Conservation (phyloP, 495 filamentous ascomycete species). For the Xylaria scruposa region DNA sequence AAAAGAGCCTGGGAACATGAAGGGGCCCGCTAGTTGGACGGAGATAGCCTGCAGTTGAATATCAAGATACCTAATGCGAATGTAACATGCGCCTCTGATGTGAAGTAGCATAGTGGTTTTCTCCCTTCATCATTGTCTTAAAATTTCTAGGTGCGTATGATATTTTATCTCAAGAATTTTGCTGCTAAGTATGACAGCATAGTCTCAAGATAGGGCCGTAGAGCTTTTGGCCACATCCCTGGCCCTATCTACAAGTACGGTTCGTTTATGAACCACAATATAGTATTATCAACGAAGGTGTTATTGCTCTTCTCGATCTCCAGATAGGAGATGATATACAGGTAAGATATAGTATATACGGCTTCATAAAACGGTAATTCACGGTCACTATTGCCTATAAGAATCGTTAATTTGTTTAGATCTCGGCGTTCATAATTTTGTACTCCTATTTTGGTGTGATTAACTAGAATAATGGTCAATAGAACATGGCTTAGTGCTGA, state of each 20-base stretch:
- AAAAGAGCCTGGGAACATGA: slow-evolving; percentile 52
- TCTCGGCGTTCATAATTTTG: background rate
- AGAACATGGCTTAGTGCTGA: no score
- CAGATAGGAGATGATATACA: background rate
- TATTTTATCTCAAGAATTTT: background rate
- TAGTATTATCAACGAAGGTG: background rate
- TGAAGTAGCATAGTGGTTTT: background rate
- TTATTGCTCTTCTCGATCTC: background rate
- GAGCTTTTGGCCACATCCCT: background rate
- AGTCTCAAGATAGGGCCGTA: background rate
- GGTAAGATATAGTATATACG: background rate
- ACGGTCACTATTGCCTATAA: background rate
- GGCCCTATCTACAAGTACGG: background rate
- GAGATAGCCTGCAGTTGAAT: background rate
- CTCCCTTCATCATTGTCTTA: background rate
- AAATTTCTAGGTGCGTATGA: background rate
- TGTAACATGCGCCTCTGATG: no score
- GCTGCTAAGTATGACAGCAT: background rate
- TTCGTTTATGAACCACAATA: background rate
- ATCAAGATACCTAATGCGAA: background rate
- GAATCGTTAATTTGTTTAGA: no score
- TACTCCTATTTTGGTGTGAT: background rate
- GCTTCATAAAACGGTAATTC: background rate
- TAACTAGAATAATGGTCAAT: background rate
- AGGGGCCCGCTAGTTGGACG: background rate